Evolutionary conservation across 179 eudicot species (phyloP), one percentile per base, ranked within the genome.

Genomic region (Gypsophila paniculata): DNA sequence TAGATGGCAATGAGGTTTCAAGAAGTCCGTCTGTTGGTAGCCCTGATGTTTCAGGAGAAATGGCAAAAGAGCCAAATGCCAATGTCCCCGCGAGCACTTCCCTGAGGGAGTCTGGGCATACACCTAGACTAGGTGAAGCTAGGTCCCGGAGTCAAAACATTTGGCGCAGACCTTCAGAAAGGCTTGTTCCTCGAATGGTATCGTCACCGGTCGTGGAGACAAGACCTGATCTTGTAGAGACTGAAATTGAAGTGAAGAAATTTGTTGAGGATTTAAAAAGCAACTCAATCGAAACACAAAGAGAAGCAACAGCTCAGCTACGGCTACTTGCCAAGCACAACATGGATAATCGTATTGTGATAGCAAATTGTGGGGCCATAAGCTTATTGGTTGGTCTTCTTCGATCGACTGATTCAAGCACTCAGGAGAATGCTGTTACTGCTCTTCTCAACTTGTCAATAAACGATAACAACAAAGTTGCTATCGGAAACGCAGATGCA

Each of bases 31-130:
- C 83, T 71, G 84, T 82, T 49, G 76, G 85, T 78, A 83, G 82
- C 76, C 86, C 83, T 72, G 96, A 91, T 85, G 89, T 78, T 61
- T 94, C 96, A 7, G 97, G 92, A 71, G 97, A 94, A 75, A 79
- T 89, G 72, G 62, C 79, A n/a, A 74, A 80, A 10, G 93, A 89
- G 61, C 84, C 84, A 66, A 84, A 71, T 65, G 73, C 84, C 69
- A 73, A 82, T 74, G 74, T 77, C 72, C 75, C 75, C 48, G 68
- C 72, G 51, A 75, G 77, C 71, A 60, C 80, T 52, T 74, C 88
- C 32, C 85, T 71, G 71, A 86, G 93, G 68, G 95, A 83, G 61
- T 75, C 77, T 10, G 90, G 82, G 66, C 82, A 82, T 71, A 80
- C 83, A 59, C 75, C 83, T 22, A 68, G 72, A 54, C 51, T 55